These are phyloP conservation scores for Verticillium isaacii DNA, from an alignment of 2,329 filamentous ascomycete genomes.

Conservation along the genomic window DNA sequence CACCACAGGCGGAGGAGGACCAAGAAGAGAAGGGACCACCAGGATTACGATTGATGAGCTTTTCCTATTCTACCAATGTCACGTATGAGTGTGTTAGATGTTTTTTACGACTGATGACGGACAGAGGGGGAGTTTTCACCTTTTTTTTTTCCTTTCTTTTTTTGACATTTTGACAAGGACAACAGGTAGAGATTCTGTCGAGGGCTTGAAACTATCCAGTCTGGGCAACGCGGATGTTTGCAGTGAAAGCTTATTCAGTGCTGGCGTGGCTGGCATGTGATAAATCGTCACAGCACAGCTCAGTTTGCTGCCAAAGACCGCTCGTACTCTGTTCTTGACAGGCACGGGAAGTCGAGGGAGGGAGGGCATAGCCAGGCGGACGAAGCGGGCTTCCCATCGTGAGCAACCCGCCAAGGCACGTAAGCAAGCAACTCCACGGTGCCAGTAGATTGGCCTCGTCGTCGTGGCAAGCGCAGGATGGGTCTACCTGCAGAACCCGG, in stretches of 20 bases:
- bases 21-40: conserved; percentile 12
- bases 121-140: not conserved
- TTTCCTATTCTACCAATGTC: not conserved
- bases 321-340: no score
- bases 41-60: conserved; percentile 9
- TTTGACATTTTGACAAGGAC: not conserved
- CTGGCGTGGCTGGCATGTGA: no score
- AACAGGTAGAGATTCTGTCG: not conserved
- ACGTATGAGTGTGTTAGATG: not conserved
- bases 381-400: no score
- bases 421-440: no score
- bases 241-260: not conserved
- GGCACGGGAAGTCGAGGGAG: no score
- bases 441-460: not conserved
- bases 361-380: no score
- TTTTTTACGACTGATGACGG: not conserved
- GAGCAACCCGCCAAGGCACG: no score
- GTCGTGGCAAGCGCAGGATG: not conserved
- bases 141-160: conserved; percentile 8
- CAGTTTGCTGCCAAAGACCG: no score
- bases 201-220: not conserved
- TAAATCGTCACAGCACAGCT: no score
- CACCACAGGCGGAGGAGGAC: conserved; percentile 11
- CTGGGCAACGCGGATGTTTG: not conserved
- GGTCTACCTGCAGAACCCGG: not conserved